These are phyloP conservation scores for Stachybotrys echinatus DNA, from an alignment of 2,329 filamentous ascomycete genomes.

Conservation along the genomic window DNA sequence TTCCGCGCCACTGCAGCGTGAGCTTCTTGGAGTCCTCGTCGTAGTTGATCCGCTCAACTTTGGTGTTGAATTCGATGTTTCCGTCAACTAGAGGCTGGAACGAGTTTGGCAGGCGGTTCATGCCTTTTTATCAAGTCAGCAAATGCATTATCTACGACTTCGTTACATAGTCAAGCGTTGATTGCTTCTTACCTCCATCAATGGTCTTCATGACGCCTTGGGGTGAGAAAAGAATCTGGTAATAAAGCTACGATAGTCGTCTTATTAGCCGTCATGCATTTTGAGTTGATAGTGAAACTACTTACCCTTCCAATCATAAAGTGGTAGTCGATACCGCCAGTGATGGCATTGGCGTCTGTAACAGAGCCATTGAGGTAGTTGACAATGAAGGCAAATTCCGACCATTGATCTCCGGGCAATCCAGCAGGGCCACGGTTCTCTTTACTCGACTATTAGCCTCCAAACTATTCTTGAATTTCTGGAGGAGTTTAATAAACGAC, in stretches of 20 bases:
- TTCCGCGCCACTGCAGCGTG: slow-evolving; percentile 49
- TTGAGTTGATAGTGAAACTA: too few species aligned
- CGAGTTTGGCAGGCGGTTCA: slow-evolving; percentile 36
- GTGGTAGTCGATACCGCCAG: not conserved
- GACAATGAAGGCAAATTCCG: slow-evolving; percentile 57
- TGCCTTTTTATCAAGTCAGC: slow-evolving; percentile 2
- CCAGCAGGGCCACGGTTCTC: slow-evolving; percentile 26
- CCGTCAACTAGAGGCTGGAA: slow-evolving; percentile 58
- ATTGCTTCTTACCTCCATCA: slow-evolving; percentile 34
- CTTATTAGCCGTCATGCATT: not conserved
- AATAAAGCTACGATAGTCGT: slow-evolving; percentile 5
- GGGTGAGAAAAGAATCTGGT: slow-evolving; percentile 4
- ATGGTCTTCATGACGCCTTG: slow-evolving; percentile 60
- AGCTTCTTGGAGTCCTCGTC: slow-evolving; percentile 41
- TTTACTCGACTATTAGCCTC: not conserved
- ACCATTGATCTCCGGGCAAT: slow-evolving; percentile 56
- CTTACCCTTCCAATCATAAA: not conserved
- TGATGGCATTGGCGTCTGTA: not conserved
- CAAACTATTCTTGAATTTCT: too few species aligned
- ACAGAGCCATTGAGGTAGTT: slow-evolving; percentile 45
- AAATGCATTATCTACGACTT: not conserved
- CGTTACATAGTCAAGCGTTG: not conserved
- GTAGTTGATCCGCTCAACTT: slow-evolving; percentile 52
- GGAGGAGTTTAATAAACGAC: not conserved
- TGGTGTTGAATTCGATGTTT: slow-evolving; percentile 49